phyloP scores from a whole-genome alignment of 1,284 basidiomycete genomes.

The Apiotrichum akiyoshidainum region DNA sequence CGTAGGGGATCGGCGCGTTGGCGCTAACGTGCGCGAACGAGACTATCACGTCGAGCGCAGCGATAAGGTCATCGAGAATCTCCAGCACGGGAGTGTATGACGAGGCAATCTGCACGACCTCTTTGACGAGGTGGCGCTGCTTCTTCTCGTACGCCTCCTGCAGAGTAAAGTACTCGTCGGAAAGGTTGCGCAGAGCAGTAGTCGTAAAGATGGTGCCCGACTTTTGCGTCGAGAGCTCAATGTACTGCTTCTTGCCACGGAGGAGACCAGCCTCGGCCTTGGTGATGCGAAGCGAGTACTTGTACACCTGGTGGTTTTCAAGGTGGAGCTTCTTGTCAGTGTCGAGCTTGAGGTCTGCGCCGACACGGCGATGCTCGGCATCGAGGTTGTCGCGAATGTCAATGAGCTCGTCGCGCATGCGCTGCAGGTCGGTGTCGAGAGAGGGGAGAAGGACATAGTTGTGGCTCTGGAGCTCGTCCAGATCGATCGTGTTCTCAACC shows the following conservation, averaged over 20 bases:
- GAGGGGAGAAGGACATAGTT: conserved; percentile 85
- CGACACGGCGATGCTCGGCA: conserved; percentile 71
- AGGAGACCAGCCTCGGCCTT: conserved; percentile 83
- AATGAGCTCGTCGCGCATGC: conserved; percentile 66
- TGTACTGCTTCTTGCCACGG: conserved; percentile 67
- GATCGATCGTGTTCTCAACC: conserved; percentile 93
- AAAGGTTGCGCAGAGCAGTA: conserved; percentile 65
- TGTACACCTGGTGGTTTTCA: conserved; percentile 86
- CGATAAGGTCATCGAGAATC: conserved; percentile 78
- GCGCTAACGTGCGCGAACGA: conserved; percentile 88
- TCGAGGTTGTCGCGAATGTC: conserved; percentile 77
- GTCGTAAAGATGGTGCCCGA: conserved; percentile 93
- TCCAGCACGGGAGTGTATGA: conserved; percentile 90
- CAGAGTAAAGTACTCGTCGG: conserved; percentile 70
- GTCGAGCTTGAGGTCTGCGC: conserved; percentile 74
- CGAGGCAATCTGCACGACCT: conserved; percentile 88
- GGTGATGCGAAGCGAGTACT: conserved; percentile 89
- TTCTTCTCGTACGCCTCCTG: conserved; percentile 69
- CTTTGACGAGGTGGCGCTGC: conserved; percentile 82
- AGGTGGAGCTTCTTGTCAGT: conserved; percentile 94
- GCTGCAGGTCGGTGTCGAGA: conserved; percentile 61
- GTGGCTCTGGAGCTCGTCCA: conserved; percentile 76
- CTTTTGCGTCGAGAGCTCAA: conserved; percentile 82
- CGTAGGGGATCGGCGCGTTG: conserved; percentile 80
- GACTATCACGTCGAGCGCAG: conserved; percentile 86